Base-by-base conservation (phyloP, 345 rosid species). In the Citrus sp. region DNA sequence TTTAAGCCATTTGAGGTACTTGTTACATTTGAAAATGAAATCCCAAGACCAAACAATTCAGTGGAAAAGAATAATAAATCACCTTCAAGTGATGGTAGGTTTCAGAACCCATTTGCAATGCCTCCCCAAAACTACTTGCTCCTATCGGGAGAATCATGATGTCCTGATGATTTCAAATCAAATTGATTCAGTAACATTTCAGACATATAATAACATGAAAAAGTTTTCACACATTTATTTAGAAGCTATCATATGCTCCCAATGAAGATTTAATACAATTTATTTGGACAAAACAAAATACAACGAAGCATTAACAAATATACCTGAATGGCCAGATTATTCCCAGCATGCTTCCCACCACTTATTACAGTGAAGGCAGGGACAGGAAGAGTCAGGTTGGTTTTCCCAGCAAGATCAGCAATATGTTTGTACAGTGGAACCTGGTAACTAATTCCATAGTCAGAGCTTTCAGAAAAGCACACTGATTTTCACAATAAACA, bases 81-180 rank as follows among this genome's bases (percentile, higher is more conserved):
- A 96, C 99, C 98, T 96, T 96, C 76, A 96, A 89, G 83, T 96
- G 99, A 83, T 91, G 94, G 86, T 91, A 96, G 62, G 95, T 90
- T 87, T 96, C 99, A 67, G 99, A 84, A 81, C 98, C 99, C 95
- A 95, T 92, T 80, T 88, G 97, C 80, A 96, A 81, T 62, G 99
- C 99, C 88, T 96, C 99, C 87, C 90, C 91, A 89, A 94, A 94
- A 83, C 88, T 94, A 85, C 77, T 80, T 46, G 99, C 99, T 80
- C 98, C 99, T 82, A 85, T 80, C 37, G 99, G 99, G 73, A 94
- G 89, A 82, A 96, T 85, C 97, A 90, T 90, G 79, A 96, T 90
- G 77, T 96, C 98, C 98, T 96, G 89, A 65, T 61, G 76, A 70
- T 69, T 74, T 79, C 64, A 70, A 76, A 60, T 73, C 62, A 79